Base-by-base conservation (phyloP, 768 basidiomycete genomes). In the Peribolospora baueri region DNA sequence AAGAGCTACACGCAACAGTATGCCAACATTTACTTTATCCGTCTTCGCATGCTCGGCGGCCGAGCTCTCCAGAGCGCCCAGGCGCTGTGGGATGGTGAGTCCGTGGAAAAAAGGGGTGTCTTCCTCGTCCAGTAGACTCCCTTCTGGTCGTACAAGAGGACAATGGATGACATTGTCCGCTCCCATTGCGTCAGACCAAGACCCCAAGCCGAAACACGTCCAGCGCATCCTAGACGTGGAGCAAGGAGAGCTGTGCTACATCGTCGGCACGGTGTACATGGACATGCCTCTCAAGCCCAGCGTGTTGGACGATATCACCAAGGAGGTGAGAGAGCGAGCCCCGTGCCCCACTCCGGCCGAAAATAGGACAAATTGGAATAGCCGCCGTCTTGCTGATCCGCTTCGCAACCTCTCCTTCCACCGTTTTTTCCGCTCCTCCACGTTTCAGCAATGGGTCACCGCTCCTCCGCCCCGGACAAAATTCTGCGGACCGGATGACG, bases 281-380 rank as follows among this genome's bases (percentile, higher is more conserved):
- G 88, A 98, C 57, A 98, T 98, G 93, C 85, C 88, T 7, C 72
- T 97, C 52, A 98, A 98, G 64, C 91, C 91, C 0, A 97, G 95
- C 63, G 84, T 98, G n/a, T 74, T 98, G 58, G 82, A 87, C 62
- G 93, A 98, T 59, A 76, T 97, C 60, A 86, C 81, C 36, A 75
- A 84, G 66, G 88, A 98, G 62, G 93, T 95, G 63, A 61, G 84
- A 72, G 7, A 9, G 13, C n/a, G 7, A 25, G 54, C 46, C 37
- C 41, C 49, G 40, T 46, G 46, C 25, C 47, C 46, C 50, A 51
- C 56, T 54, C 14, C 25, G 25, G 25, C 25, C 25, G 25, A 25
- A 25, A 25, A 25, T 25, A 1, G 25, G 25, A 25, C 25, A 25
- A 25, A 25, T 25, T 25, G 25, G 25, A 25, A 25, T 25, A 25